Conservation (phyloP, 2,329 filamentous ascomycete species). For the Daldinia sp. region DNA sequence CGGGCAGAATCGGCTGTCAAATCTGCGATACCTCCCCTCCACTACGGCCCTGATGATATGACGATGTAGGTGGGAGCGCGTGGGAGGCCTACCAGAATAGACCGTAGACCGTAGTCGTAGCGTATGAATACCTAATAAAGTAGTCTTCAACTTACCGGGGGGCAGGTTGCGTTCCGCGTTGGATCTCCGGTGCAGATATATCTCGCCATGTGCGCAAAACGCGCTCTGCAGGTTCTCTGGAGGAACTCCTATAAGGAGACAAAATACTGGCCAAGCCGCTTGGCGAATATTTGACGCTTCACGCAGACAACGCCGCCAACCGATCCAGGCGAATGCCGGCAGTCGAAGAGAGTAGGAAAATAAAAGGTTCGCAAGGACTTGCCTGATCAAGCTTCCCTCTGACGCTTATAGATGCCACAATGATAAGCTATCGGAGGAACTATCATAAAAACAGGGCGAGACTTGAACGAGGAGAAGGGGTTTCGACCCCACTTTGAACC, state of each 20-base stretch:
- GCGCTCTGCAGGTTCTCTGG: background rate
- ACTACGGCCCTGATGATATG: conserved; percentile 22
- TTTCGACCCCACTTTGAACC: conserved; percentile 25
- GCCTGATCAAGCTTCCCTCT: conserved; percentile 41
- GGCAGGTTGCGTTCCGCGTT: conserved; percentile 38
- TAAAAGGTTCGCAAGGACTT: conserved; percentile 48
- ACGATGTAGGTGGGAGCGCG: conserved; percentile 25
- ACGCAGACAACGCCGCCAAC: conserved; percentile 24
- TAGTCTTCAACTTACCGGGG: conserved; percentile 40
- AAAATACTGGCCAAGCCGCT: conserved; percentile 22
- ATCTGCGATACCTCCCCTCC: conserved; percentile 30
- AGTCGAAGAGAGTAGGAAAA: conserved; percentile 24
- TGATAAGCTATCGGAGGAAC: conserved; percentile 33
- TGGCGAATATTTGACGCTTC: conserved; percentile 34
- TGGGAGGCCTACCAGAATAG: conserved; percentile 16
- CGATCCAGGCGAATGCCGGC: conserved; percentile 37
- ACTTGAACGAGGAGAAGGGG: conserved; percentile 8
- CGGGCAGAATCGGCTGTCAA: conserved; percentile 42
- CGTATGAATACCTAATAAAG: conserved; percentile 40
- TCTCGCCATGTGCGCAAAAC: conserved; percentile 37
- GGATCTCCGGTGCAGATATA: conserved; percentile 41
- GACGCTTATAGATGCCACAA: conserved; percentile 44
- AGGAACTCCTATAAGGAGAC: conserved; percentile 16
- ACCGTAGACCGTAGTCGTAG: conserved; percentile 17
- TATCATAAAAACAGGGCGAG: conserved; percentile 34